Conservation (phyloP, 805 yeast genomes). For the Lipomyces sp. region DNA sequence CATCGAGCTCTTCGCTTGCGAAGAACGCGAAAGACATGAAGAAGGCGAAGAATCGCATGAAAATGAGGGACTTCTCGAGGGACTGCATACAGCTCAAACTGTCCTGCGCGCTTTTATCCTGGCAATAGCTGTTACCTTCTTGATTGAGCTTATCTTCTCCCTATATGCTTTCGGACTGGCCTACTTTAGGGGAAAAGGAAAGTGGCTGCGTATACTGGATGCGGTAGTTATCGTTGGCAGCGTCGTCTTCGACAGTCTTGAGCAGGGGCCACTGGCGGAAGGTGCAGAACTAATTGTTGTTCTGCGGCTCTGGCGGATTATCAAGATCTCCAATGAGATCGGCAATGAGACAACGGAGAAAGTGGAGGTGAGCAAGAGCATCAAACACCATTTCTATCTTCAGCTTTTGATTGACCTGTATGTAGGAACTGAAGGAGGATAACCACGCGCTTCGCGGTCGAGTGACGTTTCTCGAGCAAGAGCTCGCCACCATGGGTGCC, state of each 20-base stretch:
- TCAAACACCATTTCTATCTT: background rate
- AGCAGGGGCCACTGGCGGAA: background rate
- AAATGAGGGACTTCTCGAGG: too few relatives aligned
- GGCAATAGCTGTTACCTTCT: background rate
- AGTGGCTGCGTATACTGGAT: conserved; percentile 1
- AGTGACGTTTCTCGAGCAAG: too few relatives aligned
- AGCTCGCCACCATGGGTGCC: too few relatives aligned
- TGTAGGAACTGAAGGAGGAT: too few relatives aligned
- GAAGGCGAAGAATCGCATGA: too few relatives aligned
- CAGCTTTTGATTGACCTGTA: background rate
- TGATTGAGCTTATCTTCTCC: background rate
- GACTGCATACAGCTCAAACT: too few relatives aligned
- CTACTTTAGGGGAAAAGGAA: background rate
- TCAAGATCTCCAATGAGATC: background rate
- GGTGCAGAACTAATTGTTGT: conserved; percentile 5
- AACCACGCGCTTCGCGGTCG: too few relatives aligned
- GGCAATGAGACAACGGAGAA: background rate
- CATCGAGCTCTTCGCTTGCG: too few relatives aligned
- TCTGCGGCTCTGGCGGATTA: conserved; percentile 8
- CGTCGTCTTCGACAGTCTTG: background rate
- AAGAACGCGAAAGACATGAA: too few relatives aligned
- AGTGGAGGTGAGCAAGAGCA: background rate
- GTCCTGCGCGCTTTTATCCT: too few relatives aligned
- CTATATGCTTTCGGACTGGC: background rate
- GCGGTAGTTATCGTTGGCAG: conserved; percentile 4